These are phyloP conservation scores for Annulohypoxylon bovei DNA, from an alignment of 495 filamentous ascomycete genomes.

Conservation along the genomic window DNA sequence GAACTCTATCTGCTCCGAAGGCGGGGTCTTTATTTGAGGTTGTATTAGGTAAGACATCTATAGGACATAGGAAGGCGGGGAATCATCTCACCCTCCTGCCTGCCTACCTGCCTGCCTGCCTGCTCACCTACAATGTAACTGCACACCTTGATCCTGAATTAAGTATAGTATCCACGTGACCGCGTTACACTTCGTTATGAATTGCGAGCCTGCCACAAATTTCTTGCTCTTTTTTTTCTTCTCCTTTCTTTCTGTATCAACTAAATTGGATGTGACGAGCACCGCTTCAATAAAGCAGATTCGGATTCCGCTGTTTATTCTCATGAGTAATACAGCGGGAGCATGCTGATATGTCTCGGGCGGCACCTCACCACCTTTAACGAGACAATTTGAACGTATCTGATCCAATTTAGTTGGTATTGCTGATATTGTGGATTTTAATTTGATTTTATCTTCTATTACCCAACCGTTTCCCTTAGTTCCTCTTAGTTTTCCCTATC, in stretches of 20 bases:
- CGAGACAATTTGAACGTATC: slow-evolving; percentile 66
- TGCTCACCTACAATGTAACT: too few species aligned
- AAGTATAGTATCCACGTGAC: slow-evolving; percentile 30
- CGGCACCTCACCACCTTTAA: slow-evolving; percentile 65
- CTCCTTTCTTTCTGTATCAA: slow-evolving; percentile 60
- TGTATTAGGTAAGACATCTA: slow-evolving; percentile 38
- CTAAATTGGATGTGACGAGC: slow-evolving; percentile 68
- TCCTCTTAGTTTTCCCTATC: too few species aligned
- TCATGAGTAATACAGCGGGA: slow-evolving; percentile 44
- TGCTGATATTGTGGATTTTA: background rate
- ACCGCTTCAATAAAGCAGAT: slow-evolving; percentile 52
- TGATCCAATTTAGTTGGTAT: slow-evolving; percentile 63
- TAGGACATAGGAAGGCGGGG: slow-evolving; percentile 22
- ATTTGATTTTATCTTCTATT: background rate
- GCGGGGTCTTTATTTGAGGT: slow-evolving; percentile 35
- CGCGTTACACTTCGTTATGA: background rate
- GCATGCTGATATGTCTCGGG: slow-evolving; percentile 66
- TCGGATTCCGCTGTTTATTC: slow-evolving; percentile 47
- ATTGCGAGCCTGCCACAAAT: slow-evolving; percentile 8
- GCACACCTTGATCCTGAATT: slow-evolving; percentile 12
- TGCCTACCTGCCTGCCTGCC: too few species aligned
- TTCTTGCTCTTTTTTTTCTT: slow-evolving; percentile 27
- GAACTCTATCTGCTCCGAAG: slow-evolving; percentile 37
- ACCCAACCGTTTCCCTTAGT: too few species aligned
- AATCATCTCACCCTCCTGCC: slow-evolving; percentile 7